phyloP scores from a whole-genome alignment of 371 early-diverging fungal genomes.

The Smittium mucronatum region DNA sequence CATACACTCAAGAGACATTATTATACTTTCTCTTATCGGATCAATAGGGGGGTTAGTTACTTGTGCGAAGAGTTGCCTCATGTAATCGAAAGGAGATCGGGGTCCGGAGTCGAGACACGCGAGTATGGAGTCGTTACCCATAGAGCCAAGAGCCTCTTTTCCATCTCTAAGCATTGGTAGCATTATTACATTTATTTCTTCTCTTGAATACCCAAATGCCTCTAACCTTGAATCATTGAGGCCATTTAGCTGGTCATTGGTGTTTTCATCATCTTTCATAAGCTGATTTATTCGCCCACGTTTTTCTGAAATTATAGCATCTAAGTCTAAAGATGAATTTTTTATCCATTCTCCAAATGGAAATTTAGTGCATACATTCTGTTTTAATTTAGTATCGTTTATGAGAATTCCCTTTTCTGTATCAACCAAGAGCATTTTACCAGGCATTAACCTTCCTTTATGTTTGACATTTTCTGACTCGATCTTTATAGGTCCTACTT shows the following conservation, averaged over 20 bases:
- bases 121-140: conserved; percentile 92
- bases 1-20: conserved; percentile 90
- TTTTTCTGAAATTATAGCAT: conserved; percentile 31
- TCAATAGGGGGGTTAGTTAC: conserved; percentile 96
- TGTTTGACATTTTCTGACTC: conserved; percentile 63
- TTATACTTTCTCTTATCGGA: conserved; percentile 93
- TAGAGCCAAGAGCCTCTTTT: conserved; percentile 92
- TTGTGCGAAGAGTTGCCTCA: conserved; percentile 92
- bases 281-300: background rate
- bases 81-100: conserved; percentile 86
- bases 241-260: conserved; percentile 31
- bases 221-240: conserved; percentile 66
- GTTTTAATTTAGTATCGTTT: conserved; percentile 80
- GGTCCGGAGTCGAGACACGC: conserved; percentile 84
- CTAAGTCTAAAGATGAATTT: conserved; percentile 55
- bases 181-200: conserved; percentile 79
- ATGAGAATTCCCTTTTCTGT: conserved; percentile 82
- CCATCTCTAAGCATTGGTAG: conserved; percentile 75
- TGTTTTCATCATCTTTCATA: background rate
- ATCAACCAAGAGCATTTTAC: conserved; percentile 92
- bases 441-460: conserved; percentile 93
- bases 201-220: conserved; percentile 84
- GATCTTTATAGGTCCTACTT: conserved; percentile 80
- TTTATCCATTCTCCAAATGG: conserved; percentile 77
- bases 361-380: conserved; percentile 46